Evolutionary conservation across 208 protist species (phyloP).

Genomic region (Leishmania lainsoni): DNA sequence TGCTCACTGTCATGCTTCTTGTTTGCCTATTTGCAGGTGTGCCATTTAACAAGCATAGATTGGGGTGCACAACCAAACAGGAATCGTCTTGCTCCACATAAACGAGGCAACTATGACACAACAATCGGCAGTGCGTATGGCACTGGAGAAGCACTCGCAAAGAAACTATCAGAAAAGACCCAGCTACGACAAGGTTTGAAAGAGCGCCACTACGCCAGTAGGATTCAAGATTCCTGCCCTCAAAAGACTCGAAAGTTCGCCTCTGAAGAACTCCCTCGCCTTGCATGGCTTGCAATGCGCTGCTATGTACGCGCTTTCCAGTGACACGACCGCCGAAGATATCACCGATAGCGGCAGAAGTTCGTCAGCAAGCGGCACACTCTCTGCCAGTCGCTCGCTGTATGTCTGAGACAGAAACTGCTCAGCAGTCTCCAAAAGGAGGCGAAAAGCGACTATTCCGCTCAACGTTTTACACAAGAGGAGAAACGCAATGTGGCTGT

Average conservation of each 20-base stretch:
- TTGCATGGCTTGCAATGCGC: conserved; percentile 10
- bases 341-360: conserved; percentile 19
- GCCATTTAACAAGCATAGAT: neutral
- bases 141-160: neutral
- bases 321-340: neutral
- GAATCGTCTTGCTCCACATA: neutral
- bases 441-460: conserved; percentile 42
- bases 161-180: neutral
- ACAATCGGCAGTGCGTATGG: neutral
- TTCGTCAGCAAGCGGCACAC: conserved; percentile 16
- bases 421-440: conserved; percentile 53
- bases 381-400: conserved; percentile 11
- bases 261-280: conserved; percentile 25
- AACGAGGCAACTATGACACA: neutral
- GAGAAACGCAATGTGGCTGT: conserved; percentile 9
- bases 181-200: neutral
- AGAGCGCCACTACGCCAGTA: conserved; percentile 26
- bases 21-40: neutral
- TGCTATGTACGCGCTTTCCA: conserved; percentile 6
- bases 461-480: conserved; percentile 34
- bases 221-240: conserved; percentile 31
- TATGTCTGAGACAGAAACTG: conserved; percentile 43
- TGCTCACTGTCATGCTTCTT: neutral
- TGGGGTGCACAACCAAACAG: neutral
- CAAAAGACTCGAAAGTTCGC: conserved; percentile 29